Conservation (phyloP, 805 yeast genomes). For the Schizosaccharomyces cryophilus region DNA sequence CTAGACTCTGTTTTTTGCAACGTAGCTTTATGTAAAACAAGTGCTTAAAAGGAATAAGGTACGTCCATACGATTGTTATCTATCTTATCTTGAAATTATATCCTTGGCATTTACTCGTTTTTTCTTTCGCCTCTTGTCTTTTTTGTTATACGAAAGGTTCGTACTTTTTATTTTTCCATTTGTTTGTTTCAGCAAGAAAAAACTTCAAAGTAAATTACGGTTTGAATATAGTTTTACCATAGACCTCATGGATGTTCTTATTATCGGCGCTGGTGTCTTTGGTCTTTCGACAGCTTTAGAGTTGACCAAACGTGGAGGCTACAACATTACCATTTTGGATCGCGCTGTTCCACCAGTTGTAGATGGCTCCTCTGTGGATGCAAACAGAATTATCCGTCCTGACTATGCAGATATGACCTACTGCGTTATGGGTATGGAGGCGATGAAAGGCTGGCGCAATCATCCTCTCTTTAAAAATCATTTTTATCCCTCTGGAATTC, state of each 20-base stretch:
- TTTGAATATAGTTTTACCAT: too few relatives aligned
- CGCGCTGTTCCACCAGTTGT: constrained; percentile 4
- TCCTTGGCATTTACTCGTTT: too few relatives aligned
- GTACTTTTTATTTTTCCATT: too few relatives aligned
- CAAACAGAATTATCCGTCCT: constrained; percentile 23
- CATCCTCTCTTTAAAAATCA: constrained; percentile 1
- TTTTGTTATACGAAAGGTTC: too few relatives aligned
- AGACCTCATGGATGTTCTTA: neutral
- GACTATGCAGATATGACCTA: constrained; percentile 22
- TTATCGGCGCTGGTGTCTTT: constrained; percentile 2
- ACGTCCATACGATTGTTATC: too few relatives aligned
- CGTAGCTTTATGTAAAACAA: too few relatives aligned
- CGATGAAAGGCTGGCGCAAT: constrained; percentile 10
- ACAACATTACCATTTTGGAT: constrained; percentile 2
- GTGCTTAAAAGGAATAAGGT: too few relatives aligned
- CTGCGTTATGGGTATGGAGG: constrained; percentile 9
- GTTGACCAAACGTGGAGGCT: neutral
- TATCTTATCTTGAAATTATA: too few relatives aligned
- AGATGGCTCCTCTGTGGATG: constrained; percentile 20
- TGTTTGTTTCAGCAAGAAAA: too few relatives aligned
- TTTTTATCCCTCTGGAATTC: neutral
- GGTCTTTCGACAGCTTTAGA: constrained; percentile 1
- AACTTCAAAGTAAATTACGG: too few relatives aligned
- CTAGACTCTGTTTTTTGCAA: too few relatives aligned
- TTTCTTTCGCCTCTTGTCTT: too few relatives aligned